Base-by-base conservation (phyloP, 306 rosid genomes). In the Glycine soja region DNA sequence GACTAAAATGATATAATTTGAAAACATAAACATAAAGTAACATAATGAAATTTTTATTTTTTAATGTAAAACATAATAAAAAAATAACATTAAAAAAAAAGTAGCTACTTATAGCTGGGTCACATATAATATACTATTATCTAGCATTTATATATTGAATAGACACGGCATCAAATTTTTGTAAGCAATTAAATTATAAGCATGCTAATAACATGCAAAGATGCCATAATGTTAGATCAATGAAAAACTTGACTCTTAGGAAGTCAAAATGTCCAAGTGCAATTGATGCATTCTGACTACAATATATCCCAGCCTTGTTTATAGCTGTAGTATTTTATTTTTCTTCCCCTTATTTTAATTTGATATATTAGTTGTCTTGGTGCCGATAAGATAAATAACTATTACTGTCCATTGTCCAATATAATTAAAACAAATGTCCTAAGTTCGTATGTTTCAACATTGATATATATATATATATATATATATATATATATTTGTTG, bases 241-340 rank as follows among this genome's bases (percentile, higher is more conserved):
- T 56, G 47, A 43, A 68, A 69, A 4, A 52, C 30, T 56, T 79
- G 82, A 78, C 76, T 78, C 57, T 56, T 3, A 47, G 58, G 9
- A 16, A 40, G 76, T 78, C 82, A 69, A 79, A 45, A 68, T 58
- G 76, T 57, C 82, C 70, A 69, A 70, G 50, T 79, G 51, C 82
- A 54, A 6, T 70, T 68, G 18, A 57, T 79, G 18, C 82, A 45
- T 32, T 53, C 82, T 78, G 47, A 43, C 47, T 67, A 58, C 34
- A 36, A 18, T 66, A 4, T 4, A 3, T 68, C 73, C n/a, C 54
- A 68, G 36, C 51, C 52, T 66, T 67, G 8, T 43, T n/a, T 42
- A 42, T 67, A 62, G n/a, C 56, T 51, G 52, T 51, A 19, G 38
- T 11, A 18, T 18, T 65, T 15, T 36, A 47, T 12, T 65, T 57